Percentiles rank a stretch among this genome's conserved stretches.
phyloP scores from a whole-genome alignment of 2,329 filamentous ascomycete genomes.

The Escovopsis sp. region DNA sequence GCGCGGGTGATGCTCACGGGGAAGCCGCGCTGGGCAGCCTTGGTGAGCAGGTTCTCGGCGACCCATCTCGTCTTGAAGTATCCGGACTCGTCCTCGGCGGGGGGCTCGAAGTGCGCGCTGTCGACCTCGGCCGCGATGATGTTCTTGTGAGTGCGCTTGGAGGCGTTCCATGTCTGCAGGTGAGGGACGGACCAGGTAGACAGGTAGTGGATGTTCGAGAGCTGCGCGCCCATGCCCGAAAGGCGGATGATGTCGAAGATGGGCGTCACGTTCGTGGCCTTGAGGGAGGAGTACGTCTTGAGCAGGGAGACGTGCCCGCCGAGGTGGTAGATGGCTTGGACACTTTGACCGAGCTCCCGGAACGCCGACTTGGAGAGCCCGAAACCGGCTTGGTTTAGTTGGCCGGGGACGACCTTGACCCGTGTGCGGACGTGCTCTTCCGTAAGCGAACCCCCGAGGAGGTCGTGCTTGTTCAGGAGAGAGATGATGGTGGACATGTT shows the following conservation, averaged over 20 bases:
- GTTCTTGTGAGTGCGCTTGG: slow-evolving; percentile 7
- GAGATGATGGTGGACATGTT: slow-evolving; percentile 4
- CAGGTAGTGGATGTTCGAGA: slow-evolving; percentile 13
- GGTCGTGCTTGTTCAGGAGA: slow-evolving; percentile 10
- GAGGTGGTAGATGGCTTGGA: slow-evolving; percentile 14
- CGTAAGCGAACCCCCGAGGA: slow-evolving; percentile 5
- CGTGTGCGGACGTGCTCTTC: slow-evolving; percentile 5
- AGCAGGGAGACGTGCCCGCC: slow-evolving; percentile 14
- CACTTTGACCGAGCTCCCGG: slow-evolving; percentile 9
- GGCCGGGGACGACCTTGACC: slow-evolving; percentile 9
- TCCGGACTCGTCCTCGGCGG: slow-evolving; percentile 11
- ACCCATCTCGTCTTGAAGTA: slow-evolving; percentile 17
- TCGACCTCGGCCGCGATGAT: slow-evolving; percentile 10
- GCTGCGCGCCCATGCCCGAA: slow-evolving; percentile 8
- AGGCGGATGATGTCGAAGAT: slow-evolving; percentile 14
- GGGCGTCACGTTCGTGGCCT: slow-evolving; percentile 10
- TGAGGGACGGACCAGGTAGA: slow-evolving; percentile 14
- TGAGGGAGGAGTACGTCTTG: slow-evolving; percentile 11
- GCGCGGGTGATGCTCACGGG: slow-evolving; percentile 12
- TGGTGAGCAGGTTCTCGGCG: slow-evolving; percentile 11
- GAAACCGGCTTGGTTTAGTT: slow-evolving; percentile 9
- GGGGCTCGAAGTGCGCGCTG: slow-evolving; percentile 11
- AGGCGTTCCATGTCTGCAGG: slow-evolving; percentile 12
- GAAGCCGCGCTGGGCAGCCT: slow-evolving; percentile 13
- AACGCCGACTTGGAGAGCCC: slow-evolving; percentile 12